Conservation (phyloP, 768 basidiomycete species). For the Mycena floridula region DNA sequence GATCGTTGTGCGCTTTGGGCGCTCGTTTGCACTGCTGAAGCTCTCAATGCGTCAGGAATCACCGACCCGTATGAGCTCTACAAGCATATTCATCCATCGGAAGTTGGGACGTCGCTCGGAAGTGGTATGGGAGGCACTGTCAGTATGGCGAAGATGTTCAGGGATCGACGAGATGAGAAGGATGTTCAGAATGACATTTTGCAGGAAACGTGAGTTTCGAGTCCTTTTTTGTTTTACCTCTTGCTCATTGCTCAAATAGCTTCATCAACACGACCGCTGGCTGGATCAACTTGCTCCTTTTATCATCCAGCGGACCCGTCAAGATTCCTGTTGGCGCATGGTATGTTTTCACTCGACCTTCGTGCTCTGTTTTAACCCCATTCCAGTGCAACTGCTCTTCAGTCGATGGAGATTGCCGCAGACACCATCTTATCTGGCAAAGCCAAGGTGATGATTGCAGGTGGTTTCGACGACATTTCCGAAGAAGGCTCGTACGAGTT, state of each 20-base stretch:
- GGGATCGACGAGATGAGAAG: conserved; percentile 95
- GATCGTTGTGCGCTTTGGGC: conserved; percentile 95
- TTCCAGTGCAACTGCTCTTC: conserved; percentile 86
- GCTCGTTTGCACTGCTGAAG: conserved; percentile 89
- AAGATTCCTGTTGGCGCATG: conserved; percentile 99
- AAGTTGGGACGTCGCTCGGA: conserved; percentile 90
- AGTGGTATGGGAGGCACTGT: conserved; percentile 97
- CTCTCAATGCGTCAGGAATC: conserved; percentile 93
- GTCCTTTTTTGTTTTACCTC: not conserved
- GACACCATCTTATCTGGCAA: conserved; percentile 93
- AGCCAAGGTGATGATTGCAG: conserved; percentile 98
- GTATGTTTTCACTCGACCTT: conserved; percentile 34
- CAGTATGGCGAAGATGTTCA: conserved; percentile 95
- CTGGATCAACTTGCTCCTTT: conserved; percentile 91
- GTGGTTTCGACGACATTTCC: conserved; percentile 96
- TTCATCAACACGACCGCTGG: conserved; percentile 99
- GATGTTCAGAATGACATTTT: conserved; percentile 98
- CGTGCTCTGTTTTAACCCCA: conserved; percentile 3
- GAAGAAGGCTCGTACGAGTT: conserved; percentile 99
- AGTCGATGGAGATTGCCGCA: conserved; percentile 97
- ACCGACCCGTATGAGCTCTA: conserved; percentile 98
- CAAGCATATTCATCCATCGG: conserved; percentile 93
- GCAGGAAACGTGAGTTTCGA: conserved; percentile 90
- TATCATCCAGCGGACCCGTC: conserved; percentile 96
- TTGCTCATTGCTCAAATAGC: conserved; percentile 29